A percentile compares a stretch with the other conserved stretches of the same genome.
These are phyloP conservation scores for Barnettozyma sucrosica DNA, from an alignment of 805 yeast genomes.

Conservation along the genomic window DNA sequence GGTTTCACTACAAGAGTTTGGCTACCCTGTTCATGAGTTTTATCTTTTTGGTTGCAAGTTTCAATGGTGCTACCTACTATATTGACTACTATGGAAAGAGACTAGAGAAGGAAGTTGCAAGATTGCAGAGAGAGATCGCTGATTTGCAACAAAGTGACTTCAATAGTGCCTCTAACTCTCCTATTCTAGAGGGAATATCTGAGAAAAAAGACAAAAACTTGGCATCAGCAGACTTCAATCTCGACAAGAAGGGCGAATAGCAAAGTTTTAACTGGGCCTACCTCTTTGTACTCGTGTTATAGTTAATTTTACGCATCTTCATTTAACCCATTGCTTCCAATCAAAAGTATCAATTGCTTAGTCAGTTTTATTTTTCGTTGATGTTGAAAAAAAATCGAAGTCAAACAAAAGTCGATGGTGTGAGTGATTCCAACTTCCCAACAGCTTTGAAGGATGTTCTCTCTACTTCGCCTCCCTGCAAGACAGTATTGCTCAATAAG, in stretches of 20 bases:
- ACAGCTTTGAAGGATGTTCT: constrained; percentile 3
- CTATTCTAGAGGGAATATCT: not conserved
- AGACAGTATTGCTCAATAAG: constrained; percentile 4
- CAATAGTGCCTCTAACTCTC: constrained; percentile 4
- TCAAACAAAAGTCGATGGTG: not conserved
- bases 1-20: constrained; percentile 65
- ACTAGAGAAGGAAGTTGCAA: constrained; percentile 77
- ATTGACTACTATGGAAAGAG: constrained; percentile 87
- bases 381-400: not conserved
- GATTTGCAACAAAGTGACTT: constrained; percentile 40
- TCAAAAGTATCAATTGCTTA: too few relatives aligned
- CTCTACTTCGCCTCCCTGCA: constrained; percentile 5
- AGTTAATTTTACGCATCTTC: not conserved
- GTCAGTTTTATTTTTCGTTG: not conserved
- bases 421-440: not conserved
- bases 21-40: constrained; percentile 62
- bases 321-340: too few relatives aligned
- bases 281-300: not conserved
- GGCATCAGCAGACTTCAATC: not conserved
- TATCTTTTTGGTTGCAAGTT: constrained; percentile 76
- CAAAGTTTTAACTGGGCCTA: not conserved
- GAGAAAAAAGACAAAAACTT: not conserved
- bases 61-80: constrained; percentile 93
- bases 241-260: constrained; percentile 1
- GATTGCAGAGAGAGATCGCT: constrained; percentile 65